Evolutionary conservation across 495 filamentous ascomycete genomes (phyloP).

Genomic region (Penicillium macrosclerotiorum): DNA sequence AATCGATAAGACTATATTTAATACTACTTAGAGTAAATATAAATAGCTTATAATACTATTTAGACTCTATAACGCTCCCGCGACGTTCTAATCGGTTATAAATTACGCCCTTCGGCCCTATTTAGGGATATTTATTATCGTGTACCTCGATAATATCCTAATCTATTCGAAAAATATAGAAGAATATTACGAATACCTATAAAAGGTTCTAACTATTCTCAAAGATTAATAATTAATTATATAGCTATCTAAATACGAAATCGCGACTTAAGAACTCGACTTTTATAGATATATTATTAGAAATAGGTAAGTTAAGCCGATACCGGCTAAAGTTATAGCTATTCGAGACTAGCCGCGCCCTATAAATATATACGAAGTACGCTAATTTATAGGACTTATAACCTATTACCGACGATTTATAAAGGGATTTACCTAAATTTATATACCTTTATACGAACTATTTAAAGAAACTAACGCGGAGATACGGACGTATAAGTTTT

Average conservation of each 20-base stretch:
- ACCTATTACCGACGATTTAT: background rate
- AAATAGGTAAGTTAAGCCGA: background rate
- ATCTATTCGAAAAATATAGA: background rate
- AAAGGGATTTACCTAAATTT: background rate
- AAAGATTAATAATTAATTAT: background rate
- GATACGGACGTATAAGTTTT: background rate
- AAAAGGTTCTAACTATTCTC: background rate
- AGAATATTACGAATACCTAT: constrained; percentile 1
- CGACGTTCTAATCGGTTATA: constrained; percentile 6
- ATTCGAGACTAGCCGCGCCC: background rate
- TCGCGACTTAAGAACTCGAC: background rate
- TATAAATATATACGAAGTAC: background rate
- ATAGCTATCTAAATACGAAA: background rate
- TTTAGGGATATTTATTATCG: background rate
- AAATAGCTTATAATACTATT: constrained; percentile 10
- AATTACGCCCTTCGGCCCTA: background rate
- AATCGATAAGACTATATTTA: constrained; percentile 2
- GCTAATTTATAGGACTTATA: background rate
- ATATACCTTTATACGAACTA: background rate
- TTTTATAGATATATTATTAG: constrained; percentile 6
- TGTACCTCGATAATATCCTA: constrained; percentile 4
- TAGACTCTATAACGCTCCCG: constrained; percentile 2
- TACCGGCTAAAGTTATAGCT: background rate
- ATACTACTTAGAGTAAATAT: constrained; percentile 8
- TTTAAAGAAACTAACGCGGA: background rate